Base-by-base conservation (phyloP, 2,329 filamentous ascomycete genomes). In the Fusarium sp. region DNA sequence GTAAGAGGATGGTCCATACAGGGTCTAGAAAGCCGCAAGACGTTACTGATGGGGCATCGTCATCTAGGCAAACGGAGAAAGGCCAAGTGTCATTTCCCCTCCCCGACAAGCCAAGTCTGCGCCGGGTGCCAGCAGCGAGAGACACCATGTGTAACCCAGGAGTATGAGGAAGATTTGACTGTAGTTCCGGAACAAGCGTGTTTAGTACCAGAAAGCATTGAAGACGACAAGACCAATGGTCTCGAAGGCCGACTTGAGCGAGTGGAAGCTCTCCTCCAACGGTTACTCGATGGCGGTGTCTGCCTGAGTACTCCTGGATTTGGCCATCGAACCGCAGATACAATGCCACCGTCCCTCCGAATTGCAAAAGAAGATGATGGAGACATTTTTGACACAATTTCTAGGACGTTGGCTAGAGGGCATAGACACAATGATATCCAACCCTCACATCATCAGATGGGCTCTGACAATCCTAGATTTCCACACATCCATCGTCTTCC, bases 51-150 rank as follows among this genome's bases (percentile, higher is more conserved):
- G 18, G 15, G 8, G 8, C 6, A 34, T 10, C 6, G 6, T 7
- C 31, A 6, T 34, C 16, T 4, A 48, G 46, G 46, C 16, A 48
- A 48, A 28, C 46, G 46, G 46, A 48, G 46, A 48, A 48, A 48
- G 30, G 16, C 30, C 10, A 23, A 5, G 30, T 48, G 46, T 13
- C 46, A 36, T 12, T 48, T 48, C 10, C 1, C 46, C 34, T 48
- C 30, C 13, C n/a, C n/a, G 8, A 23, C n/a, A 2, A 48, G 46
- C 9, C 28, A 48, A 5, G 28, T 9, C 6, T 48, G 46, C 4
- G 46, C 23, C 4, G 46, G 46, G 7, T 48, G 46, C 34, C 46
- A 48, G 16, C 28, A 48, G 31, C 30, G 46, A 12, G 46, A 48
- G 30, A 36, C 30, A 18, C 46, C 30, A 36, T 48, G 46, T 36